Evolutionary conservation across 345 rosid genomes (phyloP), one percentile per base, ranked within the genome.

Genomic region (Gossypium anomalum): DNA sequence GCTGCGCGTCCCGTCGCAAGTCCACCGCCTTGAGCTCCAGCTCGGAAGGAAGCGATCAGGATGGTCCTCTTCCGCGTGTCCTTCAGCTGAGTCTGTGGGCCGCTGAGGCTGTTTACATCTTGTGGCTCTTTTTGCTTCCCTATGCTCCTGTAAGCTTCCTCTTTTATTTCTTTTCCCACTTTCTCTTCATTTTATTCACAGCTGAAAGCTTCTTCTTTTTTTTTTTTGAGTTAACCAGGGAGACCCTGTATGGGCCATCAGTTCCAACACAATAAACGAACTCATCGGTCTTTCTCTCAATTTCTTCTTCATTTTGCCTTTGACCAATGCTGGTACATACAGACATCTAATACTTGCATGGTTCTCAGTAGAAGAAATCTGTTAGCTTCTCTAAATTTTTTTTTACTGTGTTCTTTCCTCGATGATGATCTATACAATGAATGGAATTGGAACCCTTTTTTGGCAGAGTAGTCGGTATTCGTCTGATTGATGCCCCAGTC

Each of bases 51-150:
- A 77, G 49, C 13, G 84, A 57, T 57, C 56, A 75, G 38, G 74
- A 79, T 75, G 85, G 77, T 25, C 72, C 17, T 47, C 15, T 20
- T 0, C 79, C 78, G 81, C 79, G 85, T 70, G 78, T 80, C 58
- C 58, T 86, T 77, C 88, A 88, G 72, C 61, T 68, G n/a, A 70
- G 78, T 20, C 82, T 93, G 49, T 91, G 98, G 97, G 78, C 74
- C 45, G 80, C 90, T 27, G 99, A 93, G 87, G 89, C 89, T 62
- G 86, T 83, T 76, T 95, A 95, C 84, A 87, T 95, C 74, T 76
- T 87, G 71, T 95, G 97, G 97, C 98, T 95, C 75, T 90, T 95
- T 81, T 82, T 95, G 64, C 98, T 95, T 49, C 99, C 97, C 47
- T 89, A 83, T 81, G 98, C 98, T 67, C 97, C 98, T 70, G 96